Evolutionary conservation across 1,284 basidiomycete genomes (phyloP), one percentile per base, ranked within the genome.

Genomic region (Polyporus tsugae): DNA sequence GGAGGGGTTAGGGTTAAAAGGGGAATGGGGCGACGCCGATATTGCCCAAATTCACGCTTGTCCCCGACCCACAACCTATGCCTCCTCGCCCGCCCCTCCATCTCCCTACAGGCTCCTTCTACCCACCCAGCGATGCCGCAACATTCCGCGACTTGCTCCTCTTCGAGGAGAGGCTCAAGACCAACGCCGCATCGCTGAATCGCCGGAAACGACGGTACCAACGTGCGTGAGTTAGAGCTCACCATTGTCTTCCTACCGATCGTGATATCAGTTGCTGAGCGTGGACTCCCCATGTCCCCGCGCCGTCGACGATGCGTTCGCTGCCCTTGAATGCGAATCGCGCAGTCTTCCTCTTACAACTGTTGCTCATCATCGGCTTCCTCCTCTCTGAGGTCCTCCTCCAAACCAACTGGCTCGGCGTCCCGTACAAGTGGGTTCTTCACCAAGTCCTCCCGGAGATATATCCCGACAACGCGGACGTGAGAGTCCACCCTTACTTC

Each of bases 161-260:
- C 62, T 99, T 99, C 73, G 97, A 99, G 82, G 97, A 99, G 80
- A 87, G 98, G 19, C 88, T 99, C 65, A 99, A 99, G 82, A 94
- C 93, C 62, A 99, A 95, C 79, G 95, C 95, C 4, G 88, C 92
- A 11, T 89, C 88, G 70, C 83, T 99, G 22, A 91, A 94, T 76
- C 86, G 89, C 58, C 86, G 97, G 69, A 95, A 96, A 79, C 86
- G 90, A 60, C 88, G 94, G 74, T 99, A 99, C 82, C 93, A 96
- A 82, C 82, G 96, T 97, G 80, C 76, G 91, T 89, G 67, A 68
- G 66, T 67, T 63, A 60, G 33, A 57, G 52, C 58, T 36, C 29
- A 44, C 59, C 46, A 41, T 63, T 62, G 36, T 44, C 38, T 49
- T 33, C 52, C 63, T 42, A 63, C 53, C 60, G 58, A 53, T 68